Evolutionary conservation across 2,329 filamentous ascomycete species (phyloP), one percentile per base, ranked within the genome.

Genomic region (Podosphaera fusca): DNA sequence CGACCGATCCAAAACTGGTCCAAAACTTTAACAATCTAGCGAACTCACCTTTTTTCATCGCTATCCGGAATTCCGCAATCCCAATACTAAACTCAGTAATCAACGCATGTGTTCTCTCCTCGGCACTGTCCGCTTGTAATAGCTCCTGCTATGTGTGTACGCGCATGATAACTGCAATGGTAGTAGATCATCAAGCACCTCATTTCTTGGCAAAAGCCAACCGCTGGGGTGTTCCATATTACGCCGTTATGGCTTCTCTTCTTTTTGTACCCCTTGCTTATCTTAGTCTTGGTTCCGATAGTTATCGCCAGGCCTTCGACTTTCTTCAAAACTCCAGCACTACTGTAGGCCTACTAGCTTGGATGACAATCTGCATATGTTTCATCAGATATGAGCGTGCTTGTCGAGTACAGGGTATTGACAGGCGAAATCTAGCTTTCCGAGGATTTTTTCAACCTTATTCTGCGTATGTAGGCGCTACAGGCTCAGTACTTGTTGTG

Each of bases 331-430:
- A 71, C 63, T 69, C 86, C 64, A 71, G 86, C 21, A 87, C 85
- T 9, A 82, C 85, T 0, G 85, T 83, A 0, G 82, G 85, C 64
- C 74, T 87, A 12, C 81, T 87, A 69, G 84, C 85, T 66, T 87
- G 82, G 69, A 74, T 75, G 46, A 78, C 80, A 62, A 81, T 86
- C 66, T 80, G 79, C 63, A 74, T 81, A 58, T 82, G 84, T 0
- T 90, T 85, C 68, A 70, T 89, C 58, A 77, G 77, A 58, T 92
- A 87, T 67, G 74, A 82, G 67, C 79, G 80, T 55, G 85, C 85
- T 0, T 74, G 84, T 55, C 71, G 75, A 33, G 81, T 75, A 0
- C 85, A 90, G 65, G 83, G 83, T 0, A 73, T 89, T 35, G 75
- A 79, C 60, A 76, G 84, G 4, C 73, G 80, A 42, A 74, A 73